Percentiles rank a stretch among this genome's conserved stretches.
phyloP scores from a whole-genome alignment of 345 rosid species.

The Syzygium aromaticum region DNA sequence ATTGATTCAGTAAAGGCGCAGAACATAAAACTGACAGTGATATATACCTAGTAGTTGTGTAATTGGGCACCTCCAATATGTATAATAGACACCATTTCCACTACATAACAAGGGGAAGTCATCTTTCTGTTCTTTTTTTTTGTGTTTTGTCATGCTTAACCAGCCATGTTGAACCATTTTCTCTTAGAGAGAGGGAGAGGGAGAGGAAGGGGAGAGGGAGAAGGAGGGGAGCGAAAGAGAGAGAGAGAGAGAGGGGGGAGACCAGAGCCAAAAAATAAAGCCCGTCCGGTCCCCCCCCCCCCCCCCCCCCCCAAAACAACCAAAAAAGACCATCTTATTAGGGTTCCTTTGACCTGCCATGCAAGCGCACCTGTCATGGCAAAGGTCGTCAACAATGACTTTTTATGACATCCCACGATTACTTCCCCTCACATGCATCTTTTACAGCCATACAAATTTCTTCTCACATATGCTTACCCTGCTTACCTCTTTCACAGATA shows the following conservation, averaged over 20 bases:
- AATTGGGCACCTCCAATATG: neutral
- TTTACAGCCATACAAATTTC: neutral
- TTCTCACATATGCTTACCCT: neutral
- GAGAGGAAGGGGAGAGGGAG: too few relatives aligned
- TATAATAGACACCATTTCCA: neutral
- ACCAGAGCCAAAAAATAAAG: conserved; percentile 1
- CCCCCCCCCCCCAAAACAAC: neutral
- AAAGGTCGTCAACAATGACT: conserved; percentile 4
- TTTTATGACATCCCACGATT: neutral
- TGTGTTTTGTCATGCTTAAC: neutral
- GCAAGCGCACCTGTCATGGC: conserved; percentile 19
- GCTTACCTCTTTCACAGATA: neutral
- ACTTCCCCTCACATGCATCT: neutral
- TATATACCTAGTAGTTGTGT: neutral
- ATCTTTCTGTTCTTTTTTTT: neutral
- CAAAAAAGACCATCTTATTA: neutral
- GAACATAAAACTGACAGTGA: neutral
- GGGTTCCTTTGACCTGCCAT: conserved; percentile 19
- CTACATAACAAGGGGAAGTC: neutral
- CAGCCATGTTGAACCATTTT: neutral
- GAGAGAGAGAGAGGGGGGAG: neutral
- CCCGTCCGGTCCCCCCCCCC: conserved; percentile 7
- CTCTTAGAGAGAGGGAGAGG: neutral
- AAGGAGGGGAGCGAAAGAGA: neutral
- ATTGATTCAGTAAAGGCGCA: neutral